Conservation (phyloP, 2,329 filamentous ascomycete species). For the Fusarium ambrosium region DNA sequence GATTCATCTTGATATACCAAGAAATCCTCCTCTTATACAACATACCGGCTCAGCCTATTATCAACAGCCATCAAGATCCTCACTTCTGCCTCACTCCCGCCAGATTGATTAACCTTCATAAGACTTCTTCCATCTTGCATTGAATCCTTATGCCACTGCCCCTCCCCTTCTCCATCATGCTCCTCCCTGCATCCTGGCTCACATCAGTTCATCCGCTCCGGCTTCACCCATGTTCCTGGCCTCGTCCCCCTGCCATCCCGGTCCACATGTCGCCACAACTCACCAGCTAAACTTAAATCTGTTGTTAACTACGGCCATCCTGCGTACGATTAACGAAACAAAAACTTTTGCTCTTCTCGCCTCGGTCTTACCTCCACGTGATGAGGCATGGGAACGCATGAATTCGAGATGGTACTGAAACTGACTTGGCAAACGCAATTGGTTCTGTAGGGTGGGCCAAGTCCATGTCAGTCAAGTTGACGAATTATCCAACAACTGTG, state of each 20-base stretch:
- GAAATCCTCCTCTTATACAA: background rate
- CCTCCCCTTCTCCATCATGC: slow-evolving; percentile 11
- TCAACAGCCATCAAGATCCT: background rate
- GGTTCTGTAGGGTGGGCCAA: background rate
- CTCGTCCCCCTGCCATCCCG: slow-evolving; percentile 6
- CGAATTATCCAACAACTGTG: background rate
- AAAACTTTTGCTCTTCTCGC: slow-evolving; percentile 9
- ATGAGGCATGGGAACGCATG: background rate
- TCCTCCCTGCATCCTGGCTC: slow-evolving; percentile 27
- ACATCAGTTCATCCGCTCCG: slow-evolving; percentile 37
- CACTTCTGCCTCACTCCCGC: background rate
- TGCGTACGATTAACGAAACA: slow-evolving; percentile 35
- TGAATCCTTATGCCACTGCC: slow-evolving; percentile 22
- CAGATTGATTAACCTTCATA: slow-evolving; percentile 12
- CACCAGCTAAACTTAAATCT: slow-evolving; percentile 14
- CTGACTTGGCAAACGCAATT: background rate
- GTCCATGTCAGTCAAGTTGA: background rate
- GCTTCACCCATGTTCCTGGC: slow-evolving; percentile 26
- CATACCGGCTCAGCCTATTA: background rate
- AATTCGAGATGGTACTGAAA: background rate
- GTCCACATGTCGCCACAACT: slow-evolving; percentile 22
- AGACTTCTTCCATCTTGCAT: slow-evolving; percentile 12
- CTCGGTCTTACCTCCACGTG: background rate
- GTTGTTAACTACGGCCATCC: background rate
- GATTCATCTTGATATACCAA: background rate